Evolutionary conservation across 1,284 basidiomycete species (phyloP).

Genomic region (Boletus albobrunnescens): DNA sequence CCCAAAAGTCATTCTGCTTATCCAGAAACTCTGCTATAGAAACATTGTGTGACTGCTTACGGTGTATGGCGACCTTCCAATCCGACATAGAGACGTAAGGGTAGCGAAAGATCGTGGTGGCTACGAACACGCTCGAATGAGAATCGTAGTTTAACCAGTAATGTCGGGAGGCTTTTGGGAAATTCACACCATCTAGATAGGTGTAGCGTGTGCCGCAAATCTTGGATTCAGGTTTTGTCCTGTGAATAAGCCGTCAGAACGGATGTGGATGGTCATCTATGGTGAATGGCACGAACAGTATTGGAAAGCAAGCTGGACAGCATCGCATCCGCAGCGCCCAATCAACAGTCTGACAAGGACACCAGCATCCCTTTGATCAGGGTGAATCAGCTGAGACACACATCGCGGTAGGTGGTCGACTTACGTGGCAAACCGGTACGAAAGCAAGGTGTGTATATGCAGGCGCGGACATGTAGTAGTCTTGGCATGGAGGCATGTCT

Average conservation of each 20-base stretch:
- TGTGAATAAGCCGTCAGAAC: not conserved
- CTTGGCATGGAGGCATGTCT: conserved; percentile 38
- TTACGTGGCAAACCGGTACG: conserved; percentile 38
- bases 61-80: not conserved
- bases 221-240: conserved; percentile 1
- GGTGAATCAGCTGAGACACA: not conserved
- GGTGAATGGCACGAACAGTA: conserved; percentile 7
- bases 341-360: conserved; percentile 28
- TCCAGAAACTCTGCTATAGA: not conserved
- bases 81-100: not conserved
- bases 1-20: not conserved
- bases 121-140: not conserved
- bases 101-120: accelerated
- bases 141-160: not conserved
- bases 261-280: too few species aligned
- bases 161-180: not conserved
- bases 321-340: conserved; percentile 39
- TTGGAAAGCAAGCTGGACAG: conserved; percentile 33
- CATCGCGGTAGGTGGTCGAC: conserved; percentile 5
- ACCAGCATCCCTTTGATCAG: conserved; percentile 31
- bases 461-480: conserved; percentile 36
- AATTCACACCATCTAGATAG: not conserved
- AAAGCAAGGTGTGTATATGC: conserved; percentile 38
- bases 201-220: not conserved
- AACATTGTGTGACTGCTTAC: not conserved